Base-by-base conservation (phyloP, 1,139 yeast genomes). In the Petasospora rhodanensis region DNA sequence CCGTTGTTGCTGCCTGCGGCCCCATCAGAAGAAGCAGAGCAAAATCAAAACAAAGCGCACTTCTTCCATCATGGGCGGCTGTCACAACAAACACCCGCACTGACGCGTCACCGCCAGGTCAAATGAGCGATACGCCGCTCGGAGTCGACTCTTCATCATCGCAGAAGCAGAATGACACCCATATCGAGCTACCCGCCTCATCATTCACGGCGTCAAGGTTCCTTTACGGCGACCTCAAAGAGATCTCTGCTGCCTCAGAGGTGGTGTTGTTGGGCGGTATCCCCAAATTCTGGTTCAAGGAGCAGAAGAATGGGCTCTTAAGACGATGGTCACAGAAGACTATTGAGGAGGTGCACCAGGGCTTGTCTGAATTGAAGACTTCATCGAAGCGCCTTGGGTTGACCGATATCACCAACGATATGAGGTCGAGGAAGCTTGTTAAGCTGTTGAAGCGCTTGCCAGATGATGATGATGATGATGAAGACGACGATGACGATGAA, bases 121-220 rank as follows among this genome's bases (percentile, higher is more conserved):
- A n/a, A n/a, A n/a, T n/a, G n/a, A n/a, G n/a, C n/a, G n/a, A n/a
- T n/a, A n/a, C n/a, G n/a, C n/a, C n/a, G n/a, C n/a, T n/a, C n/a
- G n/a, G n/a, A n/a, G n/a, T n/a, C n/a, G n/a, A n/a, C n/a, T n/a
- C n/a, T n/a, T n/a, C n/a, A n/a, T n/a, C n/a, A n/a, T n/a, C n/a
- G n/a, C n/a, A n/a, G n/a, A n/a, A n/a, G n/a, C n/a, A n/a, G n/a
- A n/a, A 20, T 18, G 22, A 17, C 23, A 17, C n/a, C 26, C 16
- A 23, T 7, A 24, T 29, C 19, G 18, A 7, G 5, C 31, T 36
- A 16, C 41, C 43, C 1, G 26, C 38, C 6, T 17, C 32, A 26
- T 76, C 87, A 4, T 79, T 73, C 56, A 79, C 89, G 0, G 85
- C 87, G 0, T 70, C 70, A 40, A 63, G 86, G 37, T 61, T 86